These are phyloP conservation scores for Clitoria ternatea DNA, from an alignment of 306 rosid species.

Conservation along the genomic window DNA sequence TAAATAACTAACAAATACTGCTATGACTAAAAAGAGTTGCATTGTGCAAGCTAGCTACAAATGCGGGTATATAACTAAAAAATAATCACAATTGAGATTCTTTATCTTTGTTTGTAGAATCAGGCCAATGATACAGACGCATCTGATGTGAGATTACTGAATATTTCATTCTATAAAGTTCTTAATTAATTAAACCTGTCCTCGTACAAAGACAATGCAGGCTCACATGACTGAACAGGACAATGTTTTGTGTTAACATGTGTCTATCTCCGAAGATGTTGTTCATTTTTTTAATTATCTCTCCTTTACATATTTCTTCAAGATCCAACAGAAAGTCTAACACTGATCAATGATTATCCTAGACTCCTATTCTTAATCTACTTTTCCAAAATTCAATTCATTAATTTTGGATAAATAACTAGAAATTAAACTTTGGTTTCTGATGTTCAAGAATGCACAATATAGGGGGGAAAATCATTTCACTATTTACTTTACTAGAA, in stretches of 20 bases:
- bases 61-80: background rate
- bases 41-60: background rate
- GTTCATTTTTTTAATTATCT: background rate
- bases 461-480: no score
- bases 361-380: background rate
- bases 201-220: background rate
- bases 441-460: background rate
- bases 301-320: constrained; percentile 1
- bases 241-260: background rate
- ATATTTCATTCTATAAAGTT: background rate
- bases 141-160: background rate
- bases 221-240: constrained; percentile 21
- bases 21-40: no score
- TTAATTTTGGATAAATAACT: background rate
- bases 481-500: background rate
- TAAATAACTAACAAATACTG: no score
- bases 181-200: constrained; percentile 1
- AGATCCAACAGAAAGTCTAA: background rate
- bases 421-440: background rate
- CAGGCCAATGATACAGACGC: background rate
- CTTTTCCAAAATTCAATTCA: background rate
- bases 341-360: background rate
- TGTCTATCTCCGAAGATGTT: background rate
- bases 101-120: background rate
- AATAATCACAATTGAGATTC: background rate